Evolutionary conservation across 306 rosid genomes (phyloP).

Genomic region (Begonia fuchsioides): DNA sequence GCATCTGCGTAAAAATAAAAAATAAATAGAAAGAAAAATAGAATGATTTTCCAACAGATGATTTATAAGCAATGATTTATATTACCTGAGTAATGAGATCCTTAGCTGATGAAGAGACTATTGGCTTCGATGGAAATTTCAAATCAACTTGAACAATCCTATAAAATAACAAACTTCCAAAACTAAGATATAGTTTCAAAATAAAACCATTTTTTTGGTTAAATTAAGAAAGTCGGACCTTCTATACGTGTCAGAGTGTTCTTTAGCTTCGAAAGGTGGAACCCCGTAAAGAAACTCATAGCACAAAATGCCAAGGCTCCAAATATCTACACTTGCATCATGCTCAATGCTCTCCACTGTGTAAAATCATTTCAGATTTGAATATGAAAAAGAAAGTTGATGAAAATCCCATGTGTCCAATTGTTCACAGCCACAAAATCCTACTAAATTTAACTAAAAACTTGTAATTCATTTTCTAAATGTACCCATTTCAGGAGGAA

Average conservation of each 20-base stretch:
- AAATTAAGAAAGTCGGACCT: conserved; percentile 24
- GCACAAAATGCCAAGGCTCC: conserved; percentile 97
- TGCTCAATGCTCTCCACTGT: conserved; percentile 98
- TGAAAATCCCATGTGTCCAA: no score
- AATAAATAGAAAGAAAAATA: no score
- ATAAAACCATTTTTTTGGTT: no score
- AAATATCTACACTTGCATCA: conserved; percentile 94
- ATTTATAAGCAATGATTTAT: not conserved
- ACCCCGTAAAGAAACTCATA: conserved; percentile 94
- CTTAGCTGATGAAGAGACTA: conserved; percentile 82
- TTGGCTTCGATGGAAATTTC: conserved; percentile 84
- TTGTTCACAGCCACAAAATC: not conserved
- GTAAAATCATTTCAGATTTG: conserved; percentile 1
- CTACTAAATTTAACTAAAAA: no score
- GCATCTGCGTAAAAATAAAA: conserved; percentile 75
- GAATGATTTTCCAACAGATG: conserved; percentile 5
- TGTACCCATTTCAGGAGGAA: conserved; percentile 99
- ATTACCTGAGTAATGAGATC: conserved; percentile 96
- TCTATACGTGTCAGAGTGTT: conserved; percentile 93
- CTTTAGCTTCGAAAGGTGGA: conserved; percentile 97
- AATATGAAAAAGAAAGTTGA: not conserved
- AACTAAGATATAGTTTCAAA: not conserved
- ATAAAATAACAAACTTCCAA: conserved; percentile 10
- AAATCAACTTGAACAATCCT: conserved; percentile 95
- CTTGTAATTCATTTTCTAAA: not conserved